Evolutionary conservation across 148 eudicot genomes (phyloP), one percentile per base, ranked within the genome.

Genomic region (Selenicereus undatus): DNA sequence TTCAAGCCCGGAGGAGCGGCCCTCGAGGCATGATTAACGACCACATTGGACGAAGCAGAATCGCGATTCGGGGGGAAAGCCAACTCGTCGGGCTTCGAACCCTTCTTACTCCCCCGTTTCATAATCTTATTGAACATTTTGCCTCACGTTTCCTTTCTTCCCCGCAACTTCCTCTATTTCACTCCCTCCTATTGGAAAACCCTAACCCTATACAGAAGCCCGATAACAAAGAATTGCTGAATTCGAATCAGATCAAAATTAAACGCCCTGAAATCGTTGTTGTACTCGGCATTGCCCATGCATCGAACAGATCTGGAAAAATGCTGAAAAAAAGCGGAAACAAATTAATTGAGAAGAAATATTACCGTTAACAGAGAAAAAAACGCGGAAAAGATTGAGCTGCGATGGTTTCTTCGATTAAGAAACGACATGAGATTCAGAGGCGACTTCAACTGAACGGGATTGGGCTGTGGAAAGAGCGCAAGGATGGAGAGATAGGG

Each of bases 101-200:
- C 80, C 82, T 88, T 90, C 11, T 86, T 83, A 75, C 86, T 82
- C 58, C 93, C 92, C 13, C 91, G 83, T 85, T 92, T 92, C 79
- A 92, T 90, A 42, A 92, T 86, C 75, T 89, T 92, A 81, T 89
- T 88, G 62, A 92, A 89, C 96, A 92, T 92, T 82, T 74, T 83
- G 50, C 24, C 56, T 45, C 51, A 30, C 56, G 43, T 18, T 62
- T 16, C 69, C 3, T 17, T 11, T 11, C 20, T 71, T 18, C 45
- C 16, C 56, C 71, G 32, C 32, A 32, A 1, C 32, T 32, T 32
- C 32, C 32, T 32, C 32, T 32, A 32, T 32, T 32, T 32, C 32
- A 32, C 32, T 32, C 81, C 56, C 76, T 73, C 73, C 66, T 36
- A 13, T 32, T 32, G 2, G 32, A 35, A 80, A 84, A 84, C 83